Base-by-base conservation (phyloP, 768 basidiomycete species). In the Calocybe indica region DNA sequence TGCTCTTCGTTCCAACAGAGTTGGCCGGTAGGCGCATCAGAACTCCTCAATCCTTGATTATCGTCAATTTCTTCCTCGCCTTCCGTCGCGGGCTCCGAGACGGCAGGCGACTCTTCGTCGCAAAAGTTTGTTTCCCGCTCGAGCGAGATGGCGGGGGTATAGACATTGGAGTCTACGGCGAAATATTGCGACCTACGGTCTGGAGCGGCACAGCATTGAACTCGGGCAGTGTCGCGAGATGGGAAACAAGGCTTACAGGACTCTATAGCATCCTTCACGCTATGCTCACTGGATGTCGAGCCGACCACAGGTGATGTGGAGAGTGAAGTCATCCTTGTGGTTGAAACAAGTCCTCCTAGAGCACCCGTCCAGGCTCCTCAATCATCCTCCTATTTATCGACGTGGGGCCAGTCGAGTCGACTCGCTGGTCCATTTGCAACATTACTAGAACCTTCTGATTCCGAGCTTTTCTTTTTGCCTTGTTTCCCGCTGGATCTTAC, bases 121-220 rank as follows among this genome's bases (percentile, higher is more conserved):
- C 67, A 67, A 13, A 65, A 60, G 45, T 68, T 68, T 12, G 62
- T 65, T 6, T 65, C 58, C 22, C 22, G 22, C 22, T 22, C 22
- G 22, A 22, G 22, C 22, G 22, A 22, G 22, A 22, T 22, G 8
- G 49, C 22, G 48, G 76, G 66, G 8, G 74, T 68, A n/a, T 74
- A 74, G 22, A 83, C 73, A 31, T 74, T 72, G 6, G 81, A 79
- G 43, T 77, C 78, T 14, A 79, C 80, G 36, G 79, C 70, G 8
- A 86, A 73, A 56, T 77, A 83, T 58, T 87, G 85, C 6, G 83
- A 70, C 30, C 86, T 77, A 46, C 79, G 80, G 60, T 88, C 86
- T 88, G 53, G 13, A 50, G 48, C 46, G 13, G 49, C 8, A 40
- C 50, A 12, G 28, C 36, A 40, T 47, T 32, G 51, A 43, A 29